Base-by-base conservation (phyloP, 31 red algal species). In the Asparagopsis taxiformis region DNA sequence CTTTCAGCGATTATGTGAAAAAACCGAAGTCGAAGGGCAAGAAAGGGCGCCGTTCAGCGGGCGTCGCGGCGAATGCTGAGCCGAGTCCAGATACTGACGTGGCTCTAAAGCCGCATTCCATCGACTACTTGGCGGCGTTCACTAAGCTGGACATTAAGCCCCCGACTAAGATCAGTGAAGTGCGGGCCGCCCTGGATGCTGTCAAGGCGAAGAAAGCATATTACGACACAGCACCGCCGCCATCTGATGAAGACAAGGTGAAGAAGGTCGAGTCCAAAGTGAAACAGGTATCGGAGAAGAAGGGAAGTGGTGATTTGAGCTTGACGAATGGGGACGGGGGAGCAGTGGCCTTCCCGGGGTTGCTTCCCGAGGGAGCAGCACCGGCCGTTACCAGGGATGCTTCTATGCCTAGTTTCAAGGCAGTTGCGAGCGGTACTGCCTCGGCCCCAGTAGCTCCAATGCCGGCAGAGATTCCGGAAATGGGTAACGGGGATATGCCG, bases 91-190 rank as follows among this genome's bases (percentile, higher is more conserved):
- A 20, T 25, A 72, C 34, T 8, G 61, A 56, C 31, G 55, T 53
- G 30, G 34, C 59, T 31, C 73, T 95, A n/a, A 87, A 84, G 55
- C 77, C 93, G 6, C 79, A 86, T 43, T 91, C 82, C 16, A 96
- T 96, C 54, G 93, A 96, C 43, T 77, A 85, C 51, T 73, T 91
- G 4, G 43, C 81, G 16, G 85, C 78, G 20, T 96, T 90, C 55
- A 76, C 75, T 19, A 62, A 28, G 31, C 58, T 96, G 49, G 88
- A 75, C 7, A 70, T 96, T 32, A 77, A 75, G 50, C 72, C 93
- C 23, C 93, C 93, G 56, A 72, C 76, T 29, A 74, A 68, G 49
- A 76, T 75, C 48, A 87, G 76, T 54, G 93, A 96, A 25, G 73
- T 96, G 5, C 61, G 70, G 9, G 39, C 48, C 15, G 68, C 93